A percentile compares a stretch with the other conserved stretches of the same genome.
These are phyloP conservation scores for Geotrichum bryndzae DNA, from an alignment of 1,139 yeast genomes.

Conservation along the genomic window DNA sequence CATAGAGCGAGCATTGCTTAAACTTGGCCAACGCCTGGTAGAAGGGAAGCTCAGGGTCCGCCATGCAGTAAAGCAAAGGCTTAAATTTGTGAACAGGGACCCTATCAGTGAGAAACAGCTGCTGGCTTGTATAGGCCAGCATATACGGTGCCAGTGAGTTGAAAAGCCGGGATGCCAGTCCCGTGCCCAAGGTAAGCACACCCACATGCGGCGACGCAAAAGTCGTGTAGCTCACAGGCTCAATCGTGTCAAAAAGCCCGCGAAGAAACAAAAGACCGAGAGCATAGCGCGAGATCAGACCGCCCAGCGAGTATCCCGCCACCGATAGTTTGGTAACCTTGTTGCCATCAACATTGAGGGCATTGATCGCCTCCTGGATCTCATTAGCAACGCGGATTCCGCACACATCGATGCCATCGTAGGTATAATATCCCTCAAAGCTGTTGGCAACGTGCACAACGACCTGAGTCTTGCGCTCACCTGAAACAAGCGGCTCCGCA, in stretches of 20 bases:
- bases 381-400: constrained; percentile 73
- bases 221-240: constrained; percentile 48
- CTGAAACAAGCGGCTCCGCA: constrained; percentile 3
- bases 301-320: constrained; percentile 80
- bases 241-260: constrained; percentile 45
- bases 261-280: constrained; percentile 58
- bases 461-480: constrained; percentile 26
- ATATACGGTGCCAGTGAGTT: constrained; percentile 56
- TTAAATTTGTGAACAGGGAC: constrained; percentile 22
- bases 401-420: constrained; percentile 82
- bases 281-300: constrained; percentile 70
- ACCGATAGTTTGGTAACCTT: constrained; percentile 38
- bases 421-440: constrained; percentile 63
- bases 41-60: constrained; percentile 57
- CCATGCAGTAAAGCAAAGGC: constrained; percentile 62
- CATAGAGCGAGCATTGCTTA: constrained; percentile 52
- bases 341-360: constrained; percentile 26
- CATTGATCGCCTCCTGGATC: constrained; percentile 44
- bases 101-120: constrained; percentile 58
- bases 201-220: constrained; percentile 86
- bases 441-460: constrained; percentile 54
- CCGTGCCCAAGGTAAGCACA: constrained; percentile 54
- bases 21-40: constrained; percentile 51
- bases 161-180: constrained; percentile 44
- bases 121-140: constrained; percentile 65